Conservation (phyloP, 345 rosid species). For the Gossypium australe region DNA sequence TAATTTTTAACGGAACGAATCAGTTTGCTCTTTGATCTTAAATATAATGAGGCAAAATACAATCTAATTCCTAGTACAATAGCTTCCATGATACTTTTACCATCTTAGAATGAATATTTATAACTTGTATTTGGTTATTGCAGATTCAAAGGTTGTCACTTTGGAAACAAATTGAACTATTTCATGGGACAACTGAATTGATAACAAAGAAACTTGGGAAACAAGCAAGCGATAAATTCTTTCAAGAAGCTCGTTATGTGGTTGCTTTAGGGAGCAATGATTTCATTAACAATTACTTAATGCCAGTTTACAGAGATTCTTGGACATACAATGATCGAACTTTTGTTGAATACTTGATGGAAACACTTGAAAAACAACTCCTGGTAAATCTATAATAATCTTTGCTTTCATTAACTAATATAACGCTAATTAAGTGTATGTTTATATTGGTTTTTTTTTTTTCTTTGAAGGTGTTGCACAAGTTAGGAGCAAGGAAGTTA, state of each 20-base stretch:
- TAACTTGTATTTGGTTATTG: not conserved
- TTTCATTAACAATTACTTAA: conserved; percentile 94
- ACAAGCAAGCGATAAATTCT: conserved; percentile 57
- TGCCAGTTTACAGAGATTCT: conserved; percentile 82
- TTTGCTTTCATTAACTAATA: not conserved
- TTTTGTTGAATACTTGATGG: conserved; percentile 60
- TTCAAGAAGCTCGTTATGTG: conserved; percentile 57
- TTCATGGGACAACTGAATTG: conserved; percentile 56
- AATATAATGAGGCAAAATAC: no score
- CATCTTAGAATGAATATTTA: not conserved
- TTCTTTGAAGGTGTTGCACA: conserved; percentile 39
- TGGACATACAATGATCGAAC: conserved; percentile 79
- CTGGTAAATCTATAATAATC: conserved; percentile 27
- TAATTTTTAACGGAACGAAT: no score
- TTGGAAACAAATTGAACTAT: conserved; percentile 76
- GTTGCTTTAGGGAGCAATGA: conserved; percentile 96
- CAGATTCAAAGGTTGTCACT: conserved; percentile 81
- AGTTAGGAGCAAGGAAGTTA: conserved; percentile 65
- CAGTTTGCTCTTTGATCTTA: no score
- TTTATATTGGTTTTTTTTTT: not conserved
- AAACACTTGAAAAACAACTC: conserved; percentile 65
- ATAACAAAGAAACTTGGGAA: conserved; percentile 47
- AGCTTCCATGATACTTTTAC: no score
- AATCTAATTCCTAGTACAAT: no score
- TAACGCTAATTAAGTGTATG: not conserved